These are phyloP conservation scores for Phytopythium chamaehyphon DNA, from an alignment of 352 stramenopile species.

Conservation along the genomic window DNA sequence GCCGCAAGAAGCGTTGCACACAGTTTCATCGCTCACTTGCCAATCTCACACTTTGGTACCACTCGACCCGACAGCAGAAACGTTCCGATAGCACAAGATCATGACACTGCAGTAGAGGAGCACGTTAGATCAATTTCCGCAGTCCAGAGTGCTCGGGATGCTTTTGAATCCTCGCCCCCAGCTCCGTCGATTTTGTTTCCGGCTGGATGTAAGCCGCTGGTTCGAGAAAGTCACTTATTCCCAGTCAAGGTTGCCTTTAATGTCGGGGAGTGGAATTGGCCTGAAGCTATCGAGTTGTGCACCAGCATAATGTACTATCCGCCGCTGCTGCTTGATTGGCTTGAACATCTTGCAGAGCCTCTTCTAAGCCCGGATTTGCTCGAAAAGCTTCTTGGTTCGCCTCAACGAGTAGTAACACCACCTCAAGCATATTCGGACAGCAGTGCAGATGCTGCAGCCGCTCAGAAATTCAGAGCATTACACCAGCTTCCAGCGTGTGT, in stretches of 20 bases:
- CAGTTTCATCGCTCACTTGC: constrained; percentile 20
- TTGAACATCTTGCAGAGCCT: constrained; percentile 67
- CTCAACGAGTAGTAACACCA: constrained; percentile 5
- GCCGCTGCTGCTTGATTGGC: constrained; percentile 73
- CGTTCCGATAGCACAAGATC: constrained; percentile 2
- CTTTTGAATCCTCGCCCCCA: constrained; percentile 5
- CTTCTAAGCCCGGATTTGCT: constrained; percentile 35
- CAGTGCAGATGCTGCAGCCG: constrained; percentile 7
- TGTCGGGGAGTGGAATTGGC: constrained; percentile 67
- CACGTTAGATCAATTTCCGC: constrained; percentile 7
- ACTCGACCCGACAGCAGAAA: neutral
- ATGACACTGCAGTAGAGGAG: constrained; percentile 22
- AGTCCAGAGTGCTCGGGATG: constrained; percentile 3
- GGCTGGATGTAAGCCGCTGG: neutral
- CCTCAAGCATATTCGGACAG: constrained; percentile 15
- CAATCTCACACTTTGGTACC: constrained; percentile 10
- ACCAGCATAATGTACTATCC: constrained; percentile 17
- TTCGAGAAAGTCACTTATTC: constrained; percentile 35
- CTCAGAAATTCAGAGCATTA: constrained; percentile 29
- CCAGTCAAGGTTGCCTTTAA: constrained; percentile 77
- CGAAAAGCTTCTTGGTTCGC: constrained; percentile 17
- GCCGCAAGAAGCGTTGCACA: constrained; percentile 6
- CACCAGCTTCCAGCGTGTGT: constrained; percentile 53
- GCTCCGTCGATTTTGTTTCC: constrained; percentile 2
- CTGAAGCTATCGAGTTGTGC: constrained; percentile 27